Conservation (phyloP, 140 eudicot species). For the Erigeron philadelphicus region DNA sequence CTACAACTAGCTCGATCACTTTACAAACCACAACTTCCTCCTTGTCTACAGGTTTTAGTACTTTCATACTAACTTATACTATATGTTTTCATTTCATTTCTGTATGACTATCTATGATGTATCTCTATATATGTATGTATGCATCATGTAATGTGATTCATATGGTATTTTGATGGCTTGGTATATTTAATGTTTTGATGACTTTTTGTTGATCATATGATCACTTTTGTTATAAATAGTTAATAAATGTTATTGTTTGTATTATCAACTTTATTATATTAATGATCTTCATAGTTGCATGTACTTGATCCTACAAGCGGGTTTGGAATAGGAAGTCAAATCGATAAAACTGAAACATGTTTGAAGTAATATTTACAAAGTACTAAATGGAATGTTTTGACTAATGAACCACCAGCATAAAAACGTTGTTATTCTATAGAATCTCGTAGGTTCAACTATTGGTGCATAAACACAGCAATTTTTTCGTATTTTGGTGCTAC, state of each 20-base stretch:
- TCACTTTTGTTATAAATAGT: too few species aligned
- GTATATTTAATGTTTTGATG: background rate
- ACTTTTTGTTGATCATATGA: constrained; percentile 9
- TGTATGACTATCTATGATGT: background rate
- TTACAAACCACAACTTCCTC: constrained; percentile 78
- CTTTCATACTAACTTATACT: background rate
- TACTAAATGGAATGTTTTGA: too few species aligned
- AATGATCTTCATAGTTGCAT: background rate
- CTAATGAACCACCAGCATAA: too few species aligned
- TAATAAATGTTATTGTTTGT: too few species aligned
- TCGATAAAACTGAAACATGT: background rate
- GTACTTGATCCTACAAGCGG: background rate
- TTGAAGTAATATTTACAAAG: background rate
- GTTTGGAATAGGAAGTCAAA: background rate
- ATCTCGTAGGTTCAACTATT: too few species aligned
- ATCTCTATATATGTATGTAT: too few species aligned
- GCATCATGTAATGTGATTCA: too few species aligned
- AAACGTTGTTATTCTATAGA: too few species aligned
- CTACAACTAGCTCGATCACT: constrained; percentile 72
- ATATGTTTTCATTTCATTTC: background rate
- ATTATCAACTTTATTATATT: background rate
- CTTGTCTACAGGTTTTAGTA: constrained; percentile 89
- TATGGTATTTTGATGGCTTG: too few species aligned
- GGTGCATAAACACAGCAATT: too few species aligned
- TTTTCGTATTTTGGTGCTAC: too few species aligned